Percentiles rank a stretch among this genome's conserved stretches.
Evolutionary conservation across 1,284 basidiomycete genomes (phyloP).

Genomic region (Rhodotorula sp.): DNA sequence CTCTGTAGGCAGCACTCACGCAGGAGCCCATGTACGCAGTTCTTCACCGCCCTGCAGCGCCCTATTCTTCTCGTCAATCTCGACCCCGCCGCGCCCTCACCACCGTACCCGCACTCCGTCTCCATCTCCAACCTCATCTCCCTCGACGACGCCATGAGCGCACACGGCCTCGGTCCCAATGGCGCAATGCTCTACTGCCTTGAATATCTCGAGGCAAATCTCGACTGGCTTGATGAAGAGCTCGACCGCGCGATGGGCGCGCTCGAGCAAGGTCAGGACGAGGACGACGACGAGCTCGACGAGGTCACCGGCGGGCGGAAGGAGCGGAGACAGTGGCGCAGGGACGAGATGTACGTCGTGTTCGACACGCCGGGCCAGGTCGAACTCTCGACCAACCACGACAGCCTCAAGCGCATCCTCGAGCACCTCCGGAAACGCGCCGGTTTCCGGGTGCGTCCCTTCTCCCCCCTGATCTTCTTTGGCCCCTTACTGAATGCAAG

Average conservation of each 20-base stretch:
- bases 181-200: conserved; percentile 97
- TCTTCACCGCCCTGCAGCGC: conserved; percentile 80
- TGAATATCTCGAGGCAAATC: conserved; percentile 94
- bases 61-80: conserved; percentile 90
- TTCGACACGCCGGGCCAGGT: conserved; percentile 98
- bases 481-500: not conserved
- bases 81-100: conserved; percentile 88
- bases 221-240: conserved; percentile 84
- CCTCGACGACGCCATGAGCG: conserved; percentile 82
- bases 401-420: conserved; percentile 77
- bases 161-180: conserved; percentile 87
- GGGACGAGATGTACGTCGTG: conserved; percentile 74
- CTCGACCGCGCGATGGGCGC: conserved; percentile 59
- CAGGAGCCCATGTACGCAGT: conserved; percentile 50
- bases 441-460: conserved; percentile 75
- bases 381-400: conserved; percentile 94
- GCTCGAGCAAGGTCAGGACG: conserved; percentile 13
- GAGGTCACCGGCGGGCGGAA: not conserved
- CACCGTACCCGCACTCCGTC: conserved; percentile 88
- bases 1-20: not conserved
- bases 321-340: conserved; percentile 50
- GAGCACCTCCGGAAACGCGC: conserved; percentile 66
- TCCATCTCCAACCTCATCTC: conserved; percentile 85
- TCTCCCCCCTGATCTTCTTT: not conserved
- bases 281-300: conserved; percentile 52